phyloP scores from a whole-genome alignment of 2,329 filamentous ascomycete species.

The Aspergillus fumigatus region DNA sequence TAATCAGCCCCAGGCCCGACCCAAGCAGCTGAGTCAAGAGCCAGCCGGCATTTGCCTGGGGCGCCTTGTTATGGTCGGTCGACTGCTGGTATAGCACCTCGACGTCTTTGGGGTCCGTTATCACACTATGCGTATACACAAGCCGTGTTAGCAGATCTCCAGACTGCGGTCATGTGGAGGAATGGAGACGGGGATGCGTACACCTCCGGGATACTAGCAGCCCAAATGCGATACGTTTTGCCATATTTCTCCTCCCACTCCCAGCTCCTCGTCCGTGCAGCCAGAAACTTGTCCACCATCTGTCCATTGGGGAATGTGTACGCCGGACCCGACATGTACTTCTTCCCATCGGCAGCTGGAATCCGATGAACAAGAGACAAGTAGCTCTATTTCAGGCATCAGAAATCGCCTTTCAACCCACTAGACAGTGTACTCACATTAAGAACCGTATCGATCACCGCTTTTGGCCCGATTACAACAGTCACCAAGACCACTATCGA shows the following conservation, averaged over 20 bases:
- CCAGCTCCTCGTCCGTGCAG: background rate
- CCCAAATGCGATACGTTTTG: slow-evolving; percentile 2
- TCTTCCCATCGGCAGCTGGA: background rate
- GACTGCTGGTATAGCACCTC: background rate
- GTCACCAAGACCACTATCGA: no score
- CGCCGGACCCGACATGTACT: background rate
- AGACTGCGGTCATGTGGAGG: background rate
- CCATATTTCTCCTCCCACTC: slow-evolving; percentile 2
- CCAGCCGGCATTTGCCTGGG: background rate
- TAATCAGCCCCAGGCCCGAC: background rate
- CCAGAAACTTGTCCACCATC: background rate
- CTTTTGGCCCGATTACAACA: no score
- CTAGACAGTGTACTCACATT: no score
- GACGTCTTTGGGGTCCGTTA: background rate
- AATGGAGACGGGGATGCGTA: background rate
- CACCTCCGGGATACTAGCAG: slow-evolving; percentile 1
- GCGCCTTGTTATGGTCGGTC: background rate
- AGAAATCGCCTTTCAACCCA: no score
- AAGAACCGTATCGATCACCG: no score
- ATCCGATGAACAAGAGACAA: no score
- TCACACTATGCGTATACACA: background rate
- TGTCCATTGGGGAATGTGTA: background rate
- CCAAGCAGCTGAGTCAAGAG: background rate
- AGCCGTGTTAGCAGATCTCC: no score
- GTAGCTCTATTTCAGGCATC: no score